Evolutionary conservation across 441 rosid species (phyloP).

Genomic region (Sinapis alba): DNA sequence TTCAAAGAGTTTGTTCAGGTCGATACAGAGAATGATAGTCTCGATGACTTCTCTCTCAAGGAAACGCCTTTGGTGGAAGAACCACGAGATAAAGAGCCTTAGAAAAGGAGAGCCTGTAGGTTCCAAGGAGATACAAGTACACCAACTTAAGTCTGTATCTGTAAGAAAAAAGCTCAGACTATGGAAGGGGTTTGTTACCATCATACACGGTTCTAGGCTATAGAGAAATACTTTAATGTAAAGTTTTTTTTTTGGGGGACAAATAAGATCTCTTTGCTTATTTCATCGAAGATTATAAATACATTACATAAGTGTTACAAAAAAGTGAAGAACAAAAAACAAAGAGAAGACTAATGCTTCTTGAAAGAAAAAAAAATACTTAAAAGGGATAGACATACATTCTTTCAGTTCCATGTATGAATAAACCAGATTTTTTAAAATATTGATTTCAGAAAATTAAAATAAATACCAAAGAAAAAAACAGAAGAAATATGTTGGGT

Average conservation of each 20-base stretch:
- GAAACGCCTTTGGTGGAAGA: constrained; percentile 67
- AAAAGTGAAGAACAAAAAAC: constrained; percentile 22
- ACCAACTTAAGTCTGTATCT: neutral
- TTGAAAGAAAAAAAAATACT: constrained; percentile 11
- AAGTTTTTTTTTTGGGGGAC: constrained; percentile 6
- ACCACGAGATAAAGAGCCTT: constrained; percentile 51
- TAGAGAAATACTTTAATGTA: constrained; percentile 19
- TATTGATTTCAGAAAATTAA: constrained; percentile 2
- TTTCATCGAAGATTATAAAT: constrained; percentile 26
- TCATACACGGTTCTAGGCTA: constrained; percentile 8
- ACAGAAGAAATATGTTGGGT: too few species aligned
- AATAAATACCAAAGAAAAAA: too few species aligned
- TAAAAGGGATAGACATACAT: constrained; percentile 36
- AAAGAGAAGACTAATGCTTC: constrained; percentile 12
- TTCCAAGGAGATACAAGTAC: constrained; percentile 18
- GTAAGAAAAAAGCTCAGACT: neutral
- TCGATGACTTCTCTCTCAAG: constrained; percentile 70
- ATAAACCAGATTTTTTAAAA: constrained; percentile 35
- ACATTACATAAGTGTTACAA: constrained; percentile 35
- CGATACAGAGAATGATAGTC: constrained; percentile 75
- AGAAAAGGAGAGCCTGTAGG: neutral
- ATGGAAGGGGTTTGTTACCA: neutral
- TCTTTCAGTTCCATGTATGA: constrained; percentile 29
- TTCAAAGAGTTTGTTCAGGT: constrained; percentile 82
- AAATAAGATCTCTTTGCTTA: constrained; percentile 37